These are phyloP conservation scores for Stemphylium lycopersici DNA, from an alignment of 2,329 filamentous ascomycete genomes.

Conservation along the genomic window DNA sequence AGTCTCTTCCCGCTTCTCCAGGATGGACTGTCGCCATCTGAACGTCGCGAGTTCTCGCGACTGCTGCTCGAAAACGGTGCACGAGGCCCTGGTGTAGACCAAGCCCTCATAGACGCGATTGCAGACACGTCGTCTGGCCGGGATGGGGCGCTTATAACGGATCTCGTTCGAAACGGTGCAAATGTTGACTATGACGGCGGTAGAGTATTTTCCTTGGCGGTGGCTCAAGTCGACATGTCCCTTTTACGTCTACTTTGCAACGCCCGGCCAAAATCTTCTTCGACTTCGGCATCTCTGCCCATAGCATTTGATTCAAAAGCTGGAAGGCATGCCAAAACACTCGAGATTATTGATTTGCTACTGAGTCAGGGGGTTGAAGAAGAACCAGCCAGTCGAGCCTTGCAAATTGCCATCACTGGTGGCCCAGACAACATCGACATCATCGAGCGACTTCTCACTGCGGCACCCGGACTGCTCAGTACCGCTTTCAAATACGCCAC, in stretches of 20 bases:
- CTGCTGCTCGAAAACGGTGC: slow-evolving; percentile 38
- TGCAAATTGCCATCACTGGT: slow-evolving; percentile 37
- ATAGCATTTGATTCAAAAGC: slow-evolving; percentile 36
- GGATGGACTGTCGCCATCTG: slow-evolving; percentile 26
- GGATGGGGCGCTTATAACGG: slow-evolving; percentile 34
- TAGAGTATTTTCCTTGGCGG: slow-evolving; percentile 34
- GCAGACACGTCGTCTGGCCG: slow-evolving; percentile 32
- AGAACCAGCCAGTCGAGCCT: slow-evolving; percentile 24
- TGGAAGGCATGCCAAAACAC: slow-evolving; percentile 27
- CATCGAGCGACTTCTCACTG: slow-evolving; percentile 34
- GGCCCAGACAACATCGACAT: slow-evolving; percentile 42
- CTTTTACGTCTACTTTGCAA: slow-evolving; percentile 36
- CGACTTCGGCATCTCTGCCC: slow-evolving; percentile 36
- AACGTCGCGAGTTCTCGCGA: slow-evolving; percentile 28
- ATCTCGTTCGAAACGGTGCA: slow-evolving; percentile 33
- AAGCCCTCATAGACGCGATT: slow-evolving; percentile 37
- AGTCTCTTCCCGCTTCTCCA: slow-evolving; percentile 30
- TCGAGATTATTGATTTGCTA: slow-evolving; percentile 38
- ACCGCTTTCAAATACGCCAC: slow-evolving; percentile 37
- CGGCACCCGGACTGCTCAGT: slow-evolving; percentile 29
- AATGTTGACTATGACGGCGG: slow-evolving; percentile 33
- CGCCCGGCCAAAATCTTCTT: slow-evolving; percentile 22
- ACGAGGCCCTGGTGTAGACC: slow-evolving; percentile 35
- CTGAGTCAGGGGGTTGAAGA: slow-evolving; percentile 34
- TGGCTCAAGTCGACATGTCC: slow-evolving; percentile 34